Conservation (phyloP, 2,329 filamentous ascomycete species). For the Sphaerulina populicola region DNA sequence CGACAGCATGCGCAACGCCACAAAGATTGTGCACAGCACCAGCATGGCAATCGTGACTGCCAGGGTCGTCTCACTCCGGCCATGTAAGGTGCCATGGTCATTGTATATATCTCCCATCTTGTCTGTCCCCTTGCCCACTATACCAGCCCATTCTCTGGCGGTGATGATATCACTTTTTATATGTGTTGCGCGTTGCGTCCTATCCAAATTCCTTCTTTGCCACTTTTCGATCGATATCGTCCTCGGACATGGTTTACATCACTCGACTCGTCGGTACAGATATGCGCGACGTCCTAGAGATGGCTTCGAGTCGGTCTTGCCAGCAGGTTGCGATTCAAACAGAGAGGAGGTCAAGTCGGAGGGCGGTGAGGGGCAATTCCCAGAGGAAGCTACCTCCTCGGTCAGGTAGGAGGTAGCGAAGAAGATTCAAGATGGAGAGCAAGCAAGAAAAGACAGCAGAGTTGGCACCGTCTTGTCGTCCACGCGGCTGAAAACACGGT, state of each 20-base stretch:
- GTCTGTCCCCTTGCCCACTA: constrained; percentile 6
- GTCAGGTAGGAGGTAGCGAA: not conserved
- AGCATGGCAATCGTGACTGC: constrained; percentile 63
- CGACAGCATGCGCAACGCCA: constrained; percentile 64
- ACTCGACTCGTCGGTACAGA: not conserved
- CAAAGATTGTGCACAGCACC: constrained; percentile 63
- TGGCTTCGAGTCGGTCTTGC: not conserved
- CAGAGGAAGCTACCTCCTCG: no score
- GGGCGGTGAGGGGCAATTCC: not conserved
- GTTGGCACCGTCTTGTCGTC: not conserved
- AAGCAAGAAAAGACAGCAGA: constrained; percentile 1
- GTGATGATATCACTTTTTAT: not conserved
- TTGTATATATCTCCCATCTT: constrained; percentile 18
- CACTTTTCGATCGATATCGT: constrained; percentile 2
- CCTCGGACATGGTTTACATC: constrained; percentile 5
- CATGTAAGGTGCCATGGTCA: constrained; percentile 26
- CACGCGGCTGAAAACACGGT: no score
- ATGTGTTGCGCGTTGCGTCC: not conserved
- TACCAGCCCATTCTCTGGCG: constrained; percentile 13
- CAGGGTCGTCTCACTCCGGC: constrained; percentile 47
- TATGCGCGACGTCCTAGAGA: not conserved
- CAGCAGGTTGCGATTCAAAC: not conserved
- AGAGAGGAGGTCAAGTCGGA: not conserved
- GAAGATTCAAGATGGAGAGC: not conserved
- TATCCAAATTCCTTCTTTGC: constrained; percentile 6